Evolutionary conservation across 495 filamentous ascomycete species (phyloP), one percentile per base, ranked within the genome.

Genomic region (Staphylotrichum longicolle): DNA sequence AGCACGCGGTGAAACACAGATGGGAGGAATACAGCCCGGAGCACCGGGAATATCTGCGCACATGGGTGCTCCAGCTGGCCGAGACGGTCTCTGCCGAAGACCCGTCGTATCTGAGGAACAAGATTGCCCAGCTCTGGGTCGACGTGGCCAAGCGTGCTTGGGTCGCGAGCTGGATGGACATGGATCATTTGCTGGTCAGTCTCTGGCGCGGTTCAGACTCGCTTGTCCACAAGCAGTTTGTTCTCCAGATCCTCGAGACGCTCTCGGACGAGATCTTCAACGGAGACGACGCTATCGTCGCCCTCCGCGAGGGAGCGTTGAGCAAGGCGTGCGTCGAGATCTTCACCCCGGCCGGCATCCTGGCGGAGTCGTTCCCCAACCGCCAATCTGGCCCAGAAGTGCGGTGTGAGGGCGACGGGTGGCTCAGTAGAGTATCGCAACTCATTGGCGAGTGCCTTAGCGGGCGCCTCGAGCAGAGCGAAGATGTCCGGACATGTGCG

Each of bases 261-360:
- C 80, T 98, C 49, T 96, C 93, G 4, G 95, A 98, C 65, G 95
- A 97, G 64, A 84, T 98, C 35, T 96, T 97, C 75, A 90, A 88
- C 63, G 84, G 88, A 4, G 94, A 98, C 63, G 94, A 98, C 75
- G 80, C 87, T 4, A 86, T 89, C 5, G 93, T 92, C 33, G 90
- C 86, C 12, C 69, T 96, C 58, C 86, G 94, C 49, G 90, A 91
- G 67, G 86, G 84, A 40, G 85, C 90, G 30, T 80, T 99, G 57
- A 95, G 91, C 70, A 88, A 88, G 67, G 89, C 90, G 9, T 88
- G 93, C 68, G 88, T 96, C 58, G 93, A 98, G 65, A 91, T 98
- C 54, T 96, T 96, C 70, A 91, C 91, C 0, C 91, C 95, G 5
- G 76, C 85, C 33, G 74, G 77, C 6, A 85, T 96, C n/a, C 82